Conservation (phyloP, 2,329 filamentous ascomycete species). For the Colletotrichum shisoi region DNA sequence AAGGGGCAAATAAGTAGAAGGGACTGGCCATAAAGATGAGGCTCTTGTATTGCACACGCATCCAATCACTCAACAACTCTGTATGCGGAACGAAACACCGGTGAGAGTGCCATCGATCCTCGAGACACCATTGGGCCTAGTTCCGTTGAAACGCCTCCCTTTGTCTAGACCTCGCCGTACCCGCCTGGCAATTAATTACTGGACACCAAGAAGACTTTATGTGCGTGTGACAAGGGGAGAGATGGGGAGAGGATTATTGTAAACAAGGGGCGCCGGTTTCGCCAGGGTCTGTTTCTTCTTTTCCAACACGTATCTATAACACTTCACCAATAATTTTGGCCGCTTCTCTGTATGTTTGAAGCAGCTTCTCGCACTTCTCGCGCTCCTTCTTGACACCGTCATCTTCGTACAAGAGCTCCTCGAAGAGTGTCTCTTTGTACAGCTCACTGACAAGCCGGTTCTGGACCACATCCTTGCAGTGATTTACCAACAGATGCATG, state of each 20-base stretch:
- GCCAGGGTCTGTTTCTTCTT: slow-evolving; percentile 21
- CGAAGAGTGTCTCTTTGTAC: slow-evolving; percentile 90
- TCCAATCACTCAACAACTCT: slow-evolving; percentile 2
- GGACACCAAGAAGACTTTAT: slow-evolving; percentile 23
- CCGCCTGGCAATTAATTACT: slow-evolving; percentile 4
- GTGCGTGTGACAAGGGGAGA: slow-evolving; percentile 5
- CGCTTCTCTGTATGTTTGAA: slow-evolving; percentile 95
- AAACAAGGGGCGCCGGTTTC: slow-evolving; percentile 20
- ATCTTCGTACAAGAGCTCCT: slow-evolving; percentile 95
- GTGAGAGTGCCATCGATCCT: neutral
- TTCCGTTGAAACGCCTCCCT: slow-evolving; percentile 14
- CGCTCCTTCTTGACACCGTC: slow-evolving; percentile 96
- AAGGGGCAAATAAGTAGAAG: neutral
- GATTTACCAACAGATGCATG: slow-evolving; percentile 98
- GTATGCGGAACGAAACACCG: slow-evolving; percentile 4
- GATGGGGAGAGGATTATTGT: slow-evolving; percentile 4
- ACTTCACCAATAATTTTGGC: slow-evolving; percentile 99
- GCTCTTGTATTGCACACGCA: slow-evolving; percentile 31
- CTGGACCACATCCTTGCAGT: slow-evolving; percentile 97
- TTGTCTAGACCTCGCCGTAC: slow-evolving; percentile 13
- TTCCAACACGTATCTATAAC: slow-evolving; percentile 60
- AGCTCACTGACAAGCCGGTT: slow-evolving; percentile 95
- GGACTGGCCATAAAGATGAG: neutral
- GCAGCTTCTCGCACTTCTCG: slow-evolving; percentile 96
- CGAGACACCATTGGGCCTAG: slow-evolving; percentile 8